These are phyloP conservation scores for Saksenaea vasiformis DNA, from an alignment of 371 early-diverging fungal genomes.

Conservation along the genomic window DNA sequence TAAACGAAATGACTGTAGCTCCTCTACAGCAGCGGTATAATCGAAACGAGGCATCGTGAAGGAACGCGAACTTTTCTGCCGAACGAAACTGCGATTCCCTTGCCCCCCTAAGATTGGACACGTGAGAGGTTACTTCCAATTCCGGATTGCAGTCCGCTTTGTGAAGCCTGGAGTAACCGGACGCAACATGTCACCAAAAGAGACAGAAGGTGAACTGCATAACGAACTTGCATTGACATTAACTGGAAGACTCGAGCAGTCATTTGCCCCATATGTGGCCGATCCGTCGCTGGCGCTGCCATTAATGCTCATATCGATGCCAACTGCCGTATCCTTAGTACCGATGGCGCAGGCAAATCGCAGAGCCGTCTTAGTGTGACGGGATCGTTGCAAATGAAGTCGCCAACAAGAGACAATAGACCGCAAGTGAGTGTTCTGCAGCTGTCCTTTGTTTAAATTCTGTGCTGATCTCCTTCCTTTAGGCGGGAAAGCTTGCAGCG, in stretches of 20 bases:
- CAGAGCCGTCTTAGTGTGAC: constrained; percentile 8
- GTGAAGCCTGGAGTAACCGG: background rate
- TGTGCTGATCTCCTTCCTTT: background rate
- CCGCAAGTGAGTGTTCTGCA: background rate
- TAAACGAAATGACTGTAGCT: constrained; percentile 35
- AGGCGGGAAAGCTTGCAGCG: constrained; percentile 1
- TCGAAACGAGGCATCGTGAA: constrained; percentile 36
- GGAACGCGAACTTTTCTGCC: background rate
- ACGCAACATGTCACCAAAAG: background rate
- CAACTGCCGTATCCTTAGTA: constrained; percentile 21
- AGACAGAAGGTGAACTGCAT: background rate
- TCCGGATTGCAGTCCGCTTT: background rate
- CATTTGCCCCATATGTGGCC: constrained; percentile 38
- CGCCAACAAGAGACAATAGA: background rate
- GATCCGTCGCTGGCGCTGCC: constrained; percentile 11
- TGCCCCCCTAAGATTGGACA: too few relatives aligned
- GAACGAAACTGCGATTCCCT: too few relatives aligned
- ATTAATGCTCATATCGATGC: constrained; percentile 45
- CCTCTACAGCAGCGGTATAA: constrained; percentile 31
- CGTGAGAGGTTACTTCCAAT: too few relatives aligned
- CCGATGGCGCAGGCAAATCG: background rate
- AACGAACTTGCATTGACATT: background rate
- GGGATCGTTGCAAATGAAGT: background rate
- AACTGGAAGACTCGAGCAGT: constrained; percentile 12
- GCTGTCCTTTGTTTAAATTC: background rate